Percentiles rank a stretch among this genome's conserved stretches.
Conservation (phyloP, 306 rosid genomes). For the Corylus avellana region DNA sequence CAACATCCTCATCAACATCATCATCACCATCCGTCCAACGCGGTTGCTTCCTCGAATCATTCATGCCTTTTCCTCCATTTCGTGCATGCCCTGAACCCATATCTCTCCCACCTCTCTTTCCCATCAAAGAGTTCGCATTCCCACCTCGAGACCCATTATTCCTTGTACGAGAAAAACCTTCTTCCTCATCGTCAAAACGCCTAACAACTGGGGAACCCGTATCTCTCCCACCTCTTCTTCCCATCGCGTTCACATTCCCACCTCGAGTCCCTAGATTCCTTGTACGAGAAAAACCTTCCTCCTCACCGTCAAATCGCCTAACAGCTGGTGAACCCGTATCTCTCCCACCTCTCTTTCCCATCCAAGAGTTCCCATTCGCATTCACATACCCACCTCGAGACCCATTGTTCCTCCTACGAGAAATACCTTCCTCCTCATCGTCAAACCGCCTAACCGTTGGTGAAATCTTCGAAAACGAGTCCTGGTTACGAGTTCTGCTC, state of each 20-base stretch:
- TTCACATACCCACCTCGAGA: conserved; percentile 8
- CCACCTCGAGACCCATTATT: conserved; percentile 13
- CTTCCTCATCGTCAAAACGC: background rate
- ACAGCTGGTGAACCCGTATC: conserved; percentile 2
- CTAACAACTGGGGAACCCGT: background rate
- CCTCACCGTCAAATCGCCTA: conserved; percentile 9
- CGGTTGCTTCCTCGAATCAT: conserved; percentile 1
- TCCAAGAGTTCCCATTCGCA: conserved; percentile 19
- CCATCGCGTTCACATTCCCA: conserved; percentile 7
- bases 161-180: conserved; percentile 22
- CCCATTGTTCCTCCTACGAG: conserved; percentile 16
- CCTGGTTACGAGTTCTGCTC: conserved; percentile 24
- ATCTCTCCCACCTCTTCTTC: conserved; percentile 51
- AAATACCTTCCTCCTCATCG: background rate
- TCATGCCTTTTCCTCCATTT: background rate
- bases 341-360: conserved; percentile 54
- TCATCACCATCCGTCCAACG: background rate
- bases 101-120: conserved; percentile 52
- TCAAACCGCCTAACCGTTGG: background rate
- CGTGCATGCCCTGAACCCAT: conserved; percentile 13
- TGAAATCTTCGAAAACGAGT: conserved; percentile 14
- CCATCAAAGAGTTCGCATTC: conserved; percentile 31
- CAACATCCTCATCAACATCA: conserved; percentile 13
- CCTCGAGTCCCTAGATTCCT: conserved; percentile 11
- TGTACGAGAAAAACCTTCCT: conserved; percentile 22